Evolutionary conservation across 441 rosid genomes (phyloP).

Genomic region (Isatis lusitanica): DNA sequence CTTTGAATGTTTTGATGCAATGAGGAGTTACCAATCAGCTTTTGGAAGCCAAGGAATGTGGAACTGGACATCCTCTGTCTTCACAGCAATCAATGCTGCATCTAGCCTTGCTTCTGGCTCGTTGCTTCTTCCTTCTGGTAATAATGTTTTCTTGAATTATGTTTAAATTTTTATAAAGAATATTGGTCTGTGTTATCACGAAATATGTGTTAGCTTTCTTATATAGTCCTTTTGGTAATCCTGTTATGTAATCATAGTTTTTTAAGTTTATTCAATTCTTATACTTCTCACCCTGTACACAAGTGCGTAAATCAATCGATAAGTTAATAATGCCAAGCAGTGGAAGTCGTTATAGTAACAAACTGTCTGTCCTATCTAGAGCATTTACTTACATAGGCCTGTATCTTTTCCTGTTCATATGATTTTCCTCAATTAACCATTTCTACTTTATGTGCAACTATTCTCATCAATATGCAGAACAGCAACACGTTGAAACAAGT

Average conservation of each 20-base stretch:
- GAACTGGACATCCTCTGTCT: slow-evolving; percentile 97
- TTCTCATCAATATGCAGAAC: slow-evolving; percentile 53
- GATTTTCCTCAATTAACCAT: slow-evolving; percentile 7
- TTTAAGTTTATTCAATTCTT: slow-evolving; percentile 3
- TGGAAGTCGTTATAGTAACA: slow-evolving; percentile 6
- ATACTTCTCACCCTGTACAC: not conserved
- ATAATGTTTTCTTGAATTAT: slow-evolving; percentile 21
- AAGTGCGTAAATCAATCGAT: not conserved
- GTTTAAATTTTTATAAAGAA: slow-evolving; percentile 19
- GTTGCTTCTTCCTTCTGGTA: slow-evolving; percentile 82
- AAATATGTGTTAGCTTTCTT: not conserved
- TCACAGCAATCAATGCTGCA: slow-evolving; percentile 96
- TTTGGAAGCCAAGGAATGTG: slow-evolving; percentile 95
- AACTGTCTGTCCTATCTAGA: slow-evolving; percentile 3
- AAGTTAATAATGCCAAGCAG: slow-evolving; percentile 14
- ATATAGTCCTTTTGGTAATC: not conserved
- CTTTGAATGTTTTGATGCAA: slow-evolving; percentile 94
- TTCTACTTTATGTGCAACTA: slow-evolving; percentile 1
- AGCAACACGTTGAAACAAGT: slow-evolving; percentile 82
- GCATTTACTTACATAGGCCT: slow-evolving; percentile 2
- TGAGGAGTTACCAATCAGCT: slow-evolving; percentile 87
- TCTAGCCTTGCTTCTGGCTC: slow-evolving; percentile 99
- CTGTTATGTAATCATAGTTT: slow-evolving; percentile 2
- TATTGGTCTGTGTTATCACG: slow-evolving; percentile 13
- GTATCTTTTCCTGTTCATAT: slow-evolving; percentile 8